Evolutionary conservation across 2,329 filamentous ascomycete species (phyloP).

Genomic region (Verticillium nonalfalfae): DNA sequence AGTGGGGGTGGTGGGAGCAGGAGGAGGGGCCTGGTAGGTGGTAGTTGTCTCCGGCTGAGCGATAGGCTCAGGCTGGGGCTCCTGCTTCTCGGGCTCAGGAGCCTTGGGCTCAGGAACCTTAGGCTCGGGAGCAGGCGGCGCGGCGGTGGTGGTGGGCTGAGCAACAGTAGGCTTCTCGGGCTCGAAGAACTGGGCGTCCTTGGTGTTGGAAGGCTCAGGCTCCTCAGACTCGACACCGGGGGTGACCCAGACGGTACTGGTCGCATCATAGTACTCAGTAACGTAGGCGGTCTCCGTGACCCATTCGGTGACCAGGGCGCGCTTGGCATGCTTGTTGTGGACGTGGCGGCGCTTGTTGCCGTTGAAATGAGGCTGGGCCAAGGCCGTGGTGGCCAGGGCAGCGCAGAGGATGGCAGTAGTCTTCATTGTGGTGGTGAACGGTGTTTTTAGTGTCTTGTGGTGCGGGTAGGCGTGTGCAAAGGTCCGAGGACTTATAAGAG

Average conservation of each 20-base stretch:
- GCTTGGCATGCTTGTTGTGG: slow-evolving; percentile 24
- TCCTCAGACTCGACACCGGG: slow-evolving; percentile 21
- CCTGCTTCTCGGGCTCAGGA: slow-evolving; percentile 7
- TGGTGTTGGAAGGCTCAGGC: slow-evolving; percentile 14
- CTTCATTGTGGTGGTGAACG: slow-evolving; percentile 32
- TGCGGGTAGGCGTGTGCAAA: not conserved
- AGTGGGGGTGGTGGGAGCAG: slow-evolving; percentile 5
- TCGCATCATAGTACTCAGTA: slow-evolving; percentile 40
- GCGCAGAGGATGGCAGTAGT: slow-evolving; percentile 29
- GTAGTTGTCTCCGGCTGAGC: slow-evolving; percentile 9
- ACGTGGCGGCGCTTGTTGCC: slow-evolving; percentile 26
- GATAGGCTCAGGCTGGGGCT: slow-evolving; percentile 11
- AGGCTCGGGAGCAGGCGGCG: slow-evolving; percentile 15
- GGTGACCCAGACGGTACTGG: slow-evolving; percentile 37
- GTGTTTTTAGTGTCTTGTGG: slow-evolving; percentile 1
- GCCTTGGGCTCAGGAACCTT: slow-evolving; percentile 3
- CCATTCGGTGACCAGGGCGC: slow-evolving; percentile 41
- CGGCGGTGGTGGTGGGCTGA: slow-evolving; percentile 10
- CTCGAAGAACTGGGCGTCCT: slow-evolving; percentile 23
- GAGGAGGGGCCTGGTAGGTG: slow-evolving; percentile 2
- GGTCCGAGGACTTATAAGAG: not conserved
- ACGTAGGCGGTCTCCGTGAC: slow-evolving; percentile 42
- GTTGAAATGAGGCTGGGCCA: slow-evolving; percentile 44
- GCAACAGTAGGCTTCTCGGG: slow-evolving; percentile 8
- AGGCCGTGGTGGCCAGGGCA: slow-evolving; percentile 35